phyloP scores from a whole-genome alignment of 2,329 filamentous ascomycete species.

The Alternaria sp. region DNA sequence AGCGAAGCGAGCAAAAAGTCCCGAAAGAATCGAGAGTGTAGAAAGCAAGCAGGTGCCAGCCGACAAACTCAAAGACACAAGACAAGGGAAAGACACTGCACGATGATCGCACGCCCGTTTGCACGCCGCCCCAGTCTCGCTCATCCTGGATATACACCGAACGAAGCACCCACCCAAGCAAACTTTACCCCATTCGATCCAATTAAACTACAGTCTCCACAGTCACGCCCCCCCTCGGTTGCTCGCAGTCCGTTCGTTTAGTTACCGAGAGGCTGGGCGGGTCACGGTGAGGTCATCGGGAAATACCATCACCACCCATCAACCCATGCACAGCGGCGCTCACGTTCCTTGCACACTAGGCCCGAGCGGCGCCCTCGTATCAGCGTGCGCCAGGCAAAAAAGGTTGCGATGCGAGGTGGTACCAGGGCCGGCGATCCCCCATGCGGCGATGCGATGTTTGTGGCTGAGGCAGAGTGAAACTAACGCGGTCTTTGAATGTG shows the following conservation, averaged over 20 bases:
- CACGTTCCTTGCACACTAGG: constrained; percentile 7
- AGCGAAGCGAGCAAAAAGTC: background rate
- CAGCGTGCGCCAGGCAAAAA: background rate
- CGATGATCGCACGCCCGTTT: constrained; percentile 15
- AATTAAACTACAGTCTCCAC: background rate
- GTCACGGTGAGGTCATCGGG: constrained; percentile 13
- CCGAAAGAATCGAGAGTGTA: background rate
- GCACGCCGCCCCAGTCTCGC: constrained; percentile 8
- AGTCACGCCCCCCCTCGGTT: background rate
- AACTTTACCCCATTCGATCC: constrained; percentile 1
- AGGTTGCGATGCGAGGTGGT: constrained; percentile 1
- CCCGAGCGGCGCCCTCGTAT: background rate
- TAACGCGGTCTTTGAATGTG: background rate
- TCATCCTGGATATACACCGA: background rate
- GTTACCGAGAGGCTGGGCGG: background rate
- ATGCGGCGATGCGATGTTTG: background rate
- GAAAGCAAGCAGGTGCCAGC: background rate
- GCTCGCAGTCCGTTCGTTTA: background rate
- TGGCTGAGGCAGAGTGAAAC: background rate
- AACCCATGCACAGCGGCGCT: background rate
- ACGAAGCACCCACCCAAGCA: background rate
- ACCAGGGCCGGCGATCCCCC: background rate
- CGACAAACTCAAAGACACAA: background rate
- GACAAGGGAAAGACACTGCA: constrained; percentile 5
- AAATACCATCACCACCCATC: background rate